These are phyloP conservation scores for Serendipita sp. DNA, from an alignment of 768 basidiomycete species.

Conservation along the genomic window DNA sequence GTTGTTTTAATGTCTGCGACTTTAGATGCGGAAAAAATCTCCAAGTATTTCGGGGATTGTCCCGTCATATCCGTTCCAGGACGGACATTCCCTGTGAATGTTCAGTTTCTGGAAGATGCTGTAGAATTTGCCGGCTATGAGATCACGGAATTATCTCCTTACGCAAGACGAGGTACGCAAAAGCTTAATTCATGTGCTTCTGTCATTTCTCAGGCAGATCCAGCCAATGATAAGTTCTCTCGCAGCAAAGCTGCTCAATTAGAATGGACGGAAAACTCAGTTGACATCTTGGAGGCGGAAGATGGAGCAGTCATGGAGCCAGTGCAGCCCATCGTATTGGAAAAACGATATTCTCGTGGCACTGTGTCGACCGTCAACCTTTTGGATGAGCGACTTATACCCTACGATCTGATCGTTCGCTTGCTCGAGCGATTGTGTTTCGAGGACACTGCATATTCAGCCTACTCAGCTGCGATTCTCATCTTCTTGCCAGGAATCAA, in stretches of 20 bases:
- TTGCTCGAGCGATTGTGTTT: conserved; percentile 76
- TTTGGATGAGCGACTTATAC: conserved; percentile 75
- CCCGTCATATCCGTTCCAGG: conserved; percentile 81
- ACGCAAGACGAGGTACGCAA: conserved; percentile 48
- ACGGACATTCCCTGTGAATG: conserved; percentile 82
- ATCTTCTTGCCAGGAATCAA: conserved; percentile 91
- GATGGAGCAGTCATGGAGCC: conserved; percentile 16
- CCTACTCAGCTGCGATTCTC: conserved; percentile 65
- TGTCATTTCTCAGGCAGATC: not conserved
- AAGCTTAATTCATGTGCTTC: conserved; percentile 5
- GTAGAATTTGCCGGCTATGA: conserved; percentile 67
- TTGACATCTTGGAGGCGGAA: conserved; percentile 53
- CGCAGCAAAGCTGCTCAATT: conserved; percentile 35
- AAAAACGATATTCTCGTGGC: conserved; percentile 61
- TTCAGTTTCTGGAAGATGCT: conserved; percentile 79
- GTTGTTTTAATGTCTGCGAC: conserved; percentile 96
- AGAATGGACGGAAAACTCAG: conserved; percentile 69
- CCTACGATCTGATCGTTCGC: conserved; percentile 75
- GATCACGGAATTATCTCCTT: conserved; percentile 64
- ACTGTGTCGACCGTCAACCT: conserved; percentile 69
- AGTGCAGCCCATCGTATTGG: conserved; percentile 33
- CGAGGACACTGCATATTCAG: conserved; percentile 30
- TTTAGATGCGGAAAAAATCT: conserved; percentile 78
- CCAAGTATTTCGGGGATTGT: conserved; percentile 66
- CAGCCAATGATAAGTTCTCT: conserved; percentile 49